Evolutionary conservation across 129 eudicot genomes (phyloP).

Genomic region (sunflower (Helianthus annuus)): DNA sequence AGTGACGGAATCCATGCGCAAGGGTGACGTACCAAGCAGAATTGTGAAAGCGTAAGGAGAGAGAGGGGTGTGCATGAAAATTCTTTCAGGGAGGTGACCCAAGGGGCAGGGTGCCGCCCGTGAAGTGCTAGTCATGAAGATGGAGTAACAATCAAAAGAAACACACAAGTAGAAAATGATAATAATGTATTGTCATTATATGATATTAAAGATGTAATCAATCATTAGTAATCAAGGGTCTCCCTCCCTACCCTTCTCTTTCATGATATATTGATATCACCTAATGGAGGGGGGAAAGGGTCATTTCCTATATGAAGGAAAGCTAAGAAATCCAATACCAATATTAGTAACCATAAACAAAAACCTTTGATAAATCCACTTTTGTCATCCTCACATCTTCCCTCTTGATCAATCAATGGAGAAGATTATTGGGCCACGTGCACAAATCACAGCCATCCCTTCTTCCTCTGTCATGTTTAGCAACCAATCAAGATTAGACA

Average conservation of each 20-base stretch:
- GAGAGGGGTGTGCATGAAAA: too few species aligned
- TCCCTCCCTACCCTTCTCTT: constrained; percentile 12
- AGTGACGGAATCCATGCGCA: too few species aligned
- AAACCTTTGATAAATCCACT: constrained; percentile 27
- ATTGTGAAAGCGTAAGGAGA: too few species aligned
- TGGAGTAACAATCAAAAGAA: background rate
- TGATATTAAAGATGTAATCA: constrained; percentile 16
- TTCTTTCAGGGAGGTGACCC: too few species aligned
- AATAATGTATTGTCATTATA: background rate
- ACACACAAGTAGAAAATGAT: background rate
- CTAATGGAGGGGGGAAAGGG: constrained; percentile 17
- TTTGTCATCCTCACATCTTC: constrained; percentile 42
- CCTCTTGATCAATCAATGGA: constrained; percentile 44
- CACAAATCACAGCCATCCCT: constrained; percentile 37
- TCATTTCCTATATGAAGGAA: constrained; percentile 23
- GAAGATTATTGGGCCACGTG: constrained; percentile 49
- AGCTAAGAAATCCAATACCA: constrained; percentile 4
- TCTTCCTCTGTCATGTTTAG: constrained; percentile 37
- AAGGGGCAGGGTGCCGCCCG: too few species aligned
- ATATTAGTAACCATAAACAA: constrained; percentile 18
- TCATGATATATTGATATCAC: constrained; percentile 12
- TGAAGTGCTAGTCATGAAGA: too few species aligned
- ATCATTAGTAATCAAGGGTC: constrained; percentile 21
- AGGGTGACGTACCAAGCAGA: too few species aligned
- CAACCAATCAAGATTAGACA: constrained; percentile 31